Evolutionary conservation across 805 yeast species (phyloP), one percentile per base, ranked within the genome.

Genomic region (Pachysolen tannophilus): DNA sequence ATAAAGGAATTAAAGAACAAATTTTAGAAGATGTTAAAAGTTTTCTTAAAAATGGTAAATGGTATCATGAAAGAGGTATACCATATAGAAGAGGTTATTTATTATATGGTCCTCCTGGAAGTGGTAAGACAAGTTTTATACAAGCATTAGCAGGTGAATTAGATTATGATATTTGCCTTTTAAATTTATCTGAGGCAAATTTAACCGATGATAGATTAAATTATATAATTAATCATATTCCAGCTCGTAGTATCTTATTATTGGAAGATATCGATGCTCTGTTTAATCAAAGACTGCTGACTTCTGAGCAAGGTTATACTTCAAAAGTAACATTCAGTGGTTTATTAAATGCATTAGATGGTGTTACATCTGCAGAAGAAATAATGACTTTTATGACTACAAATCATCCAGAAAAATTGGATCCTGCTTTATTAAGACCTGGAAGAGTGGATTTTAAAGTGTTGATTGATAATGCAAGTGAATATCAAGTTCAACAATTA

Each of bases 331-430:
- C 98, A 3, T 92, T 92, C 51, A 84, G 95, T 38, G 98, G 98
- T 0, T 65, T 92, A 30, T 62, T 92, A 40, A 92, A 92, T 53
- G 95, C 98, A 0, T 65, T 92, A 32, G 98, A 92, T 56, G 98
- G 98, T 31, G 97, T 92, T 13, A 92, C 97, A 3, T 84, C 95
- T 20, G 95, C 97, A 2, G 98, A 92, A 52, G 97, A 92, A 52
- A 82, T 95, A 30, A 69, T 92, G 23, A 90, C 97, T 0, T 92
- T 92, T 58, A 92, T 92, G 98, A 92, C 98, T 15, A 90, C 98
- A 15, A 92, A 92, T 57, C 98, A 92, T 52, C 96, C 97, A 0
- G 97, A 92, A 43, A 75, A 75, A 43, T 64, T 92, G 26, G 98
- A 92, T 50, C 86, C 96, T 1, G 98, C 98, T 0, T 69, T 92